phyloP scores from a whole-genome alignment of 2,329 filamentous ascomycete genomes.

The Aspergillus tamarii region DNA sequence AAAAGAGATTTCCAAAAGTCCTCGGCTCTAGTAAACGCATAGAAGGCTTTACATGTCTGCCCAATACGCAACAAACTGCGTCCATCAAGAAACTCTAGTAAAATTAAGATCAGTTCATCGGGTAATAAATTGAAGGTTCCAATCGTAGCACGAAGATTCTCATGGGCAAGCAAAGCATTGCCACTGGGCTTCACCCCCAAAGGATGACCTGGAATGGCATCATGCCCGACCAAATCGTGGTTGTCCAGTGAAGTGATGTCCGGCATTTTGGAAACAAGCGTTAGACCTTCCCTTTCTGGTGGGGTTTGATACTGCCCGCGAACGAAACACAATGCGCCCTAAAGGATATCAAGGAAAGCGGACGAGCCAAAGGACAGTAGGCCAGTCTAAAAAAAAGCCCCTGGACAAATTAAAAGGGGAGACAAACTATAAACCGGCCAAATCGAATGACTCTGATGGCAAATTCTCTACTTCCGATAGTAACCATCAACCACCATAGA shows the following conservation, averaged over 20 bases:
- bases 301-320: constrained; percentile 5
- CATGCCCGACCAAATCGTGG: constrained; percentile 47
- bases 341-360: neutral
- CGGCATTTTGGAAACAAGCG: constrained; percentile 29
- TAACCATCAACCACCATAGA: neutral
- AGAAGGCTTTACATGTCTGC: constrained; percentile 79
- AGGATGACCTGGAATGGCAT: constrained; percentile 75
- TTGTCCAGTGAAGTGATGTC: constrained; percentile 35
- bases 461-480: neutral
- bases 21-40: constrained; percentile 80
- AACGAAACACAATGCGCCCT: neutral
- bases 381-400: neutral
- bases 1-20: constrained; percentile 89
- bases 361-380: neutral
- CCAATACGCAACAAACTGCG: constrained; percentile 67
- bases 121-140: constrained; percentile 71
- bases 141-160: constrained; percentile 67
- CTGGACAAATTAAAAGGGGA: neutral
- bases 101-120: constrained; percentile 75
- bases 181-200: constrained; percentile 84
- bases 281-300: constrained; percentile 5
- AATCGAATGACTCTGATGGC: neutral
- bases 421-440: neutral
- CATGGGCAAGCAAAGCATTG: constrained; percentile 71
- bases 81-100: constrained; percentile 76